Conservation (phyloP, 2,329 filamentous ascomycete species). For the Fusarium odoratissimum region DNA sequence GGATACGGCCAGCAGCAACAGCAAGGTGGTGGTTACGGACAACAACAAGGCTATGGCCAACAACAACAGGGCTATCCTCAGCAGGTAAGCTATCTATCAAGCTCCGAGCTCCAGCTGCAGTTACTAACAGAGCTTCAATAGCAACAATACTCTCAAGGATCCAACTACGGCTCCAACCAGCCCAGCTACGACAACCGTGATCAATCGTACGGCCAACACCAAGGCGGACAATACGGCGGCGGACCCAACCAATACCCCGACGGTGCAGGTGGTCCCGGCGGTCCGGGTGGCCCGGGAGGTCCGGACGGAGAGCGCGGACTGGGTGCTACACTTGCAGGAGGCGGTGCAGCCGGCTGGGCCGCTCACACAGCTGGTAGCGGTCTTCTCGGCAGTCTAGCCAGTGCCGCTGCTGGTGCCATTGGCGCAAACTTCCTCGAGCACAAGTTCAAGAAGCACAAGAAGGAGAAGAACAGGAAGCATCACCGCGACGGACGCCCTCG, state of each 20-base stretch:
- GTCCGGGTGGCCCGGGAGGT: constrained; percentile 34
- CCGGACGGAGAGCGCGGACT: constrained; percentile 60
- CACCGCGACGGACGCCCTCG: constrained; percentile 39
- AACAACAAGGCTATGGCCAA: constrained; percentile 26
- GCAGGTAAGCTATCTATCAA: constrained; percentile 13
- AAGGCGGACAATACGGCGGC: constrained; percentile 31
- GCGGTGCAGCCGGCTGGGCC: constrained; percentile 61
- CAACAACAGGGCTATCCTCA: constrained; percentile 37
- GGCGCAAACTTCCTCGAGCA: constrained; percentile 61
- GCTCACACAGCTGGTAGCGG: constrained; percentile 64
- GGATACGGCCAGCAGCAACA: constrained; percentile 20
- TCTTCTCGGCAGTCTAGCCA: constrained; percentile 59
- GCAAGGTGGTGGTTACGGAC: constrained; percentile 7
- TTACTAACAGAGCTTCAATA: neutral
- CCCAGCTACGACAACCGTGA: constrained; percentile 28
- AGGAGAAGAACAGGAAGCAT: constrained; percentile 42
- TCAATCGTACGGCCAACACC: constrained; percentile 32
- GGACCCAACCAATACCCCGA: constrained; percentile 24
- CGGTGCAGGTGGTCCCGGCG: constrained; percentile 10
- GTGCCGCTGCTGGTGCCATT: constrained; percentile 61
- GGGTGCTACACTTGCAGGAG: constrained; percentile 61
- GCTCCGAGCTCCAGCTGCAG: rapidly evolving
- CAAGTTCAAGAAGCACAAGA: constrained; percentile 49
- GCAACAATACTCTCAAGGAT: constrained; percentile 35
- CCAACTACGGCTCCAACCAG: constrained; percentile 32